These are phyloP conservation scores for Fragaria vesca DNA, from an alignment of 306 rosid genomes.

Conservation along the genomic window DNA sequence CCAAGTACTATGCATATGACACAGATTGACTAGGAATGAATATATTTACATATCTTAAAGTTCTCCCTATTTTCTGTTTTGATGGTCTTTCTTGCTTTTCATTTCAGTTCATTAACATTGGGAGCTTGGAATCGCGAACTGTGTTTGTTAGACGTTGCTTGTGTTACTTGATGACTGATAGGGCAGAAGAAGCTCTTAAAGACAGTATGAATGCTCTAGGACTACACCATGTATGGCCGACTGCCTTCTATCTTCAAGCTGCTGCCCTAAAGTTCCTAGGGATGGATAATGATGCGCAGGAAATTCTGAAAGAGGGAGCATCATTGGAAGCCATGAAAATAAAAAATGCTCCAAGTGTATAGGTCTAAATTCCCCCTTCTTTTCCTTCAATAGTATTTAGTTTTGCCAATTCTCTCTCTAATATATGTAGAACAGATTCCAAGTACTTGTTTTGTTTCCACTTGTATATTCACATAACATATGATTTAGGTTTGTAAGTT, in stretches of 20 bases:
- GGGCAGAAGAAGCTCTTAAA: slow-evolving; percentile 87
- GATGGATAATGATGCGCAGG: slow-evolving; percentile 81
- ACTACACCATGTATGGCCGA: slow-evolving; percentile 65
- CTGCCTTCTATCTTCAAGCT: slow-evolving; percentile 89
- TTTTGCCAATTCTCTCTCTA: slow-evolving; percentile 1
- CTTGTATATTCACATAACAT: neutral
- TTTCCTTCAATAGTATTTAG: slow-evolving; percentile 9
- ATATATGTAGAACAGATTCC: neutral
- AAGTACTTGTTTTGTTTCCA: neutral
- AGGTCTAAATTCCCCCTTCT: slow-evolving; percentile 26
- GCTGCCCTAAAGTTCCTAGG: slow-evolving; percentile 85
- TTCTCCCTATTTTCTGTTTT: neutral
- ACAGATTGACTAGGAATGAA: neutral
- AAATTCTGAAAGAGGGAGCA: slow-evolving; percentile 77
- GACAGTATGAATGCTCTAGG: slow-evolving; percentile 90
- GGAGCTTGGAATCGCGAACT: slow-evolving; percentile 70
- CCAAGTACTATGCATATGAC: neutral
- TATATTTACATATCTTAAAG: neutral
- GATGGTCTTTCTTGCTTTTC: slow-evolving; percentile 14
- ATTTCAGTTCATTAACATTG: slow-evolving; percentile 68
- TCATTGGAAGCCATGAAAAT: slow-evolving; percentile 58
- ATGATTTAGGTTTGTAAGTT: neutral
- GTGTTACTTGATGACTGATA: slow-evolving; percentile 79
- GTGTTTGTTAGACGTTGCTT: slow-evolving; percentile 81
- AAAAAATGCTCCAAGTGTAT: slow-evolving; percentile 52